These are phyloP conservation scores for Pichia nanzhaoensis DNA, from an alignment of 805 yeast species.

Conservation along the genomic window DNA sequence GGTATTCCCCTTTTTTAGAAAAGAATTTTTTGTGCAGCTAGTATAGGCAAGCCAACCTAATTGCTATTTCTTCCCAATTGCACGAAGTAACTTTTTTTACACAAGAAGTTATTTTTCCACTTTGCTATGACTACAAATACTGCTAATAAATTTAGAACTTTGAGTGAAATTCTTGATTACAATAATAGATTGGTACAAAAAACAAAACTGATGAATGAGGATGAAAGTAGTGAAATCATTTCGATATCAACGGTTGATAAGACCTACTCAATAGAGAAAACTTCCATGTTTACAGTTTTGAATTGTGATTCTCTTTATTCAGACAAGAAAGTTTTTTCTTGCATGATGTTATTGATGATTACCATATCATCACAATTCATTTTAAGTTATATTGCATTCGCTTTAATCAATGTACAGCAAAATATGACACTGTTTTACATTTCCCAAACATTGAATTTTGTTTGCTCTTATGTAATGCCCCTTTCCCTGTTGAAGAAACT, in stretches of 20 bases:
- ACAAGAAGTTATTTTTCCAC: too few relatives aligned
- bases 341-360: constrained; percentile 17
- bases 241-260: background rate
- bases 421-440: constrained; percentile 20
- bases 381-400: constrained; percentile 24
- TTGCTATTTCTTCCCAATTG: too few relatives aligned
- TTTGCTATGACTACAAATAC: constrained; percentile 14
- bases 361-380: constrained; percentile 24
- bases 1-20: background rate
- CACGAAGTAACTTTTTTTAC: too few relatives aligned
- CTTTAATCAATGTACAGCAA: constrained; percentile 23
- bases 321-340: constrained; percentile 16
- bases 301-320: constrained; percentile 26
- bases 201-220: background rate
- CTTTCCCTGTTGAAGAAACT: constrained; percentile 17
- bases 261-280: constrained; percentile 1
- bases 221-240: background rate
- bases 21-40: background rate
- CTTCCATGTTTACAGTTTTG: constrained; percentile 11
- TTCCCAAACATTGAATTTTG: constrained; percentile 21
- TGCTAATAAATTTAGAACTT: constrained; percentile 5
- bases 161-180: constrained; percentile 11
- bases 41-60: too few relatives aligned
- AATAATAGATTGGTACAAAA: constrained; percentile 3
- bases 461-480: constrained; percentile 25